Percentiles rank a stretch among this genome's conserved stretches.
Evolutionary conservation across 2,329 filamentous ascomycete genomes (phyloP).

Genomic region (Dichotomopilus funicola): DNA sequence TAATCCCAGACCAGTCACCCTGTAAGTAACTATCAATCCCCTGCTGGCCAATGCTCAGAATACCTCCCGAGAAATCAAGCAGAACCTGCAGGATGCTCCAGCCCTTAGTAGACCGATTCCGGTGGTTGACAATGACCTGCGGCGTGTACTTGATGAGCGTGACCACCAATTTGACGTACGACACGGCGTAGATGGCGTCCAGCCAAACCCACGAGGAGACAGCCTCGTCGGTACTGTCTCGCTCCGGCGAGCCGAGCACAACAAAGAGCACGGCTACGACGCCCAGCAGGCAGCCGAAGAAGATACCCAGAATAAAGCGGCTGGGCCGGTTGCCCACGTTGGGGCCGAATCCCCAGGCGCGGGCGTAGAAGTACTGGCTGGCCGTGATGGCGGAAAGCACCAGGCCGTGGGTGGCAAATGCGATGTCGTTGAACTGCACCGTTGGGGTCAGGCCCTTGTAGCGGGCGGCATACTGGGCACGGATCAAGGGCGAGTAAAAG

Average conservation of each 20-base stretch:
- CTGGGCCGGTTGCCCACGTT: slow-evolving; percentile 50
- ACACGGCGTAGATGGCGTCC: slow-evolving; percentile 61
- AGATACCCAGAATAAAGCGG: slow-evolving; percentile 59
- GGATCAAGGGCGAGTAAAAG: slow-evolving; percentile 71
- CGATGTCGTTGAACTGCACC: slow-evolving; percentile 82
- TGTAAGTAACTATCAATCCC: slow-evolving; percentile 78
- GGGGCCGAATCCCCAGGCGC: slow-evolving; percentile 68
- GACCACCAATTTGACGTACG: slow-evolving; percentile 82
- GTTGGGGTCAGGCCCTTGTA: slow-evolving; percentile 72
- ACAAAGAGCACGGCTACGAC: slow-evolving; percentile 46
- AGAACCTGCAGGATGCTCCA: slow-evolving; percentile 85
- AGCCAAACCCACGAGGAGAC: slow-evolving; percentile 52
- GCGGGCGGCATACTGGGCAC: slow-evolving; percentile 74
- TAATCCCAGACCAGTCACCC: slow-evolving; percentile 82
- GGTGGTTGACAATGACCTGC: slow-evolving; percentile 75
- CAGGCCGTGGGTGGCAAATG: slow-evolving; percentile 77
- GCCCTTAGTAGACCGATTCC: slow-evolving; percentile 75
- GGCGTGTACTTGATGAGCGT: slow-evolving; percentile 92
- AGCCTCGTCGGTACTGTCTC: slow-evolving; percentile 32
- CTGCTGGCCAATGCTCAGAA: slow-evolving; percentile 76
- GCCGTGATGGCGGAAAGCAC: slow-evolving; percentile 65
- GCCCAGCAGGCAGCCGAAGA: slow-evolving; percentile 59
- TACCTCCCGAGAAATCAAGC: slow-evolving; percentile 73
- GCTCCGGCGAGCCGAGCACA: slow-evolving; percentile 34
- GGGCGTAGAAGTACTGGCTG: slow-evolving; percentile 66